Base-by-base conservation (phyloP, 768 basidiomycete genomes). In the Mycena rebaudengoi region DNA sequence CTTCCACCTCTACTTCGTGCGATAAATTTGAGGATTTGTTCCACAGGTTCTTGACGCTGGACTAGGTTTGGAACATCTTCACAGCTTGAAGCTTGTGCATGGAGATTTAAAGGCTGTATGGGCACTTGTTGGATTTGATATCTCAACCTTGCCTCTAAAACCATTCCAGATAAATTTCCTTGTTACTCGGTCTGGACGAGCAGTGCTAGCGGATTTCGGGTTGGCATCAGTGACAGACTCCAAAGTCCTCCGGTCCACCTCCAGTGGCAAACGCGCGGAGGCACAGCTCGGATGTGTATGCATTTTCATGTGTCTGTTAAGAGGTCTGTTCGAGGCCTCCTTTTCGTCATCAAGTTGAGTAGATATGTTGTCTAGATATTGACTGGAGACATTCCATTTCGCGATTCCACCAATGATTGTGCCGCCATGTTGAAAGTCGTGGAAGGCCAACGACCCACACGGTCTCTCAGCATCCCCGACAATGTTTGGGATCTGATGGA, bases 41-140 rank as follows among this genome's bases (percentile, higher is more conserved):
- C 18, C 16, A 23, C 39, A 73, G 70, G 56, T 66, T 25, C 32
- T 55, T 14, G 73, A 75, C 53, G 64, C 72, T 14, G 73, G 69
- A 5, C 20, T 51, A 14, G 75, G 75, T 25, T 32, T 76, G n/a
- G 51, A 67, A 18, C 74, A 76, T 63, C 64, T 76, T 6, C 75
- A 76, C 54, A 41, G 25, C 25, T 50, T 69, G 35, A 35, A 65
- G 18, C 70, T 75, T 16, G 65, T 74, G 30, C 75, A 76, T 46
- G 74, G 75, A 14, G 74, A 76, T 60, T 57, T 76, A 16, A 74
- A 74, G 67, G 73, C 71, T 33, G 73, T 74, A 45, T 33, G 33
- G 23, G 4, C 30, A 23, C n/a, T 25, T 29, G 64, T 66, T 69
- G n/a, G 32, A 29, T 28, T 35, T 54, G 20, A 35, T 33, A 23